phyloP scores from a whole-genome alignment of 306 rosid species.

The Prunus mira region DNA sequence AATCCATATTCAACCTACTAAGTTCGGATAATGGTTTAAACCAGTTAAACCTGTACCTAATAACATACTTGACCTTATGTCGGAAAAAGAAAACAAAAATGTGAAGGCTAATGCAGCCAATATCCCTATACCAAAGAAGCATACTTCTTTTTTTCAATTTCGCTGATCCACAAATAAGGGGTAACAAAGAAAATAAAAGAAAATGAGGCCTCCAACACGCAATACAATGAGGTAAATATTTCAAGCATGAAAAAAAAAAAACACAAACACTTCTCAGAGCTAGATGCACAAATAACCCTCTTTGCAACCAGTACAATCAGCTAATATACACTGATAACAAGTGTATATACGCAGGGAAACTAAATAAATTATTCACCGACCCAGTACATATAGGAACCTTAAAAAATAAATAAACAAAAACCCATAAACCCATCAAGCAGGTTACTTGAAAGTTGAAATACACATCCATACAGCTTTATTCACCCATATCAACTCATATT shows the following conservation, averaged over 20 bases:
- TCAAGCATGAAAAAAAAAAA: neutral
- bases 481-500: neutral
- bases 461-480: neutral
- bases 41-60: neutral
- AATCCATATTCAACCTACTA: neutral
- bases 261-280: neutral
- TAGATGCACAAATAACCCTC: neutral
- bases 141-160: neutral
- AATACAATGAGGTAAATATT: neutral
- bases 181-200: neutral
- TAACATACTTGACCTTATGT: neutral
- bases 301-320: neutral
- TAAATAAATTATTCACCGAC: neutral
- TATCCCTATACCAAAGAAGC: neutral
- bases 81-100: neutral
- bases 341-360: neutral
- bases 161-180: neutral
- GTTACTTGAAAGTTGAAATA: neutral
- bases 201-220: neutral
- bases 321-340: neutral
- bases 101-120: neutral
- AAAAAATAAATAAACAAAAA: neutral
- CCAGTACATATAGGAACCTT: neutral
- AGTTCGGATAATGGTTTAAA: neutral
- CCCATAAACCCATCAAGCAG: neutral